These are phyloP conservation scores for Parascedosporium putredinis DNA, from an alignment of 2,329 filamentous ascomycete genomes.

Conservation along the genomic window DNA sequence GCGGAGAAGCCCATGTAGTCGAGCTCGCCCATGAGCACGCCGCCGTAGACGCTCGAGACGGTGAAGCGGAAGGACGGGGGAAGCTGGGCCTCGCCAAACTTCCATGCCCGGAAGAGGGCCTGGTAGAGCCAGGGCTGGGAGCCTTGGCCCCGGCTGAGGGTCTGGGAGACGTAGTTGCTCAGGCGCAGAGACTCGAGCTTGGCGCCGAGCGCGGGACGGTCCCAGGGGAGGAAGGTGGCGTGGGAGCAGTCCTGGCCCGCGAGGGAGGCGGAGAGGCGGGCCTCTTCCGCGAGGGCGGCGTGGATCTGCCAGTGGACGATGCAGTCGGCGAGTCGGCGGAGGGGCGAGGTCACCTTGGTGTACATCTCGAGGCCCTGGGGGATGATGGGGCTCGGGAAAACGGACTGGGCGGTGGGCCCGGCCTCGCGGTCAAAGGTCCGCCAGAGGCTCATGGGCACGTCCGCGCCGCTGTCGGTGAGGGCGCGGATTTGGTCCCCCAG, in stretches of 20 bases:
- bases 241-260: not conserved
- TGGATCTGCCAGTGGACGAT: constrained; percentile 59
- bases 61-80: constrained; percentile 39
- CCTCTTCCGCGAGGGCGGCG: constrained; percentile 40
- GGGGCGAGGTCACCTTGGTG: constrained; percentile 52
- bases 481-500: constrained; percentile 22
- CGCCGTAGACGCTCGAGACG: constrained; percentile 27
- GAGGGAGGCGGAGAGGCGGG: constrained; percentile 17
- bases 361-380: constrained; percentile 50
- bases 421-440: constrained; percentile 24
- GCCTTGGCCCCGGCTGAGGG: constrained; percentile 32
- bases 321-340: constrained; percentile 55
- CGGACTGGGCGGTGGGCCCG: constrained; percentile 42
- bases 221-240: constrained; percentile 33
- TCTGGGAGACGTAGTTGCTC: constrained; percentile 39
- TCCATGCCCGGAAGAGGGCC: constrained; percentile 50
- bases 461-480: constrained; percentile 14
- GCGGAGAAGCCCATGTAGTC: constrained; percentile 40
- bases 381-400: constrained; percentile 43
- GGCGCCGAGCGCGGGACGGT: constrained; percentile 26
- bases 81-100: constrained; percentile 35
- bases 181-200: constrained; percentile 40
- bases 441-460: constrained; percentile 19
- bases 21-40: constrained; percentile 30
- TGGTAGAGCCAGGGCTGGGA: constrained; percentile 45